Evolutionary conservation across 148 eudicot species (phyloP).

Genomic region (Mesembryanthemum crystallinum): DNA sequence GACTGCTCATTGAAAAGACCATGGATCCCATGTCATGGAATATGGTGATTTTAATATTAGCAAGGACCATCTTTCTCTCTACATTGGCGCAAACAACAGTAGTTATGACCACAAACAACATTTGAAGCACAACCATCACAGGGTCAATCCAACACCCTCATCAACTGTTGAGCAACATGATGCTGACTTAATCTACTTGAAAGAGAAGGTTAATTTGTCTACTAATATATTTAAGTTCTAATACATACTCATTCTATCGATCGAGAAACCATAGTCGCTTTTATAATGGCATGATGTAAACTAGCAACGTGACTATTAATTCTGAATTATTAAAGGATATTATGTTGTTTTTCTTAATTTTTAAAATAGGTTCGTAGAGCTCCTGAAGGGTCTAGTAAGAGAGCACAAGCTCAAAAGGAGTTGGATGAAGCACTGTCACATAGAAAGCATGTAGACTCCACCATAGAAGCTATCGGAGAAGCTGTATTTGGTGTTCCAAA

Average conservation of each 20-base stretch:
- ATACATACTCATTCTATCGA: too few species aligned
- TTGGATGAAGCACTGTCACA: conserved; percentile 26
- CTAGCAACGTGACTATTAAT: too few species aligned
- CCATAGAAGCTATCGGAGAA: conserved; percentile 28
- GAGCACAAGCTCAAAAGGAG: conserved; percentile 22
- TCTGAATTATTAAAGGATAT: too few species aligned
- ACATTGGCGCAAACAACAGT: conserved; percentile 14
- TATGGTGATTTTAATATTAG: conserved; percentile 21
- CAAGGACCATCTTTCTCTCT: conserved; percentile 18
- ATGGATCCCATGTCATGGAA: conserved; percentile 28
- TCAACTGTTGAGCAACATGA: conserved; percentile 31
- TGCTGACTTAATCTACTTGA: conserved; percentile 29
- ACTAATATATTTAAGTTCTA: too few species aligned
- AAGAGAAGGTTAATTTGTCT: conserved; percentile 21
- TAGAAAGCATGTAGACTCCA: conserved; percentile 29
- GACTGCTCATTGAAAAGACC: too few species aligned
- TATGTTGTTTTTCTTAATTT: background rate
- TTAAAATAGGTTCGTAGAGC: conserved; percentile 25
- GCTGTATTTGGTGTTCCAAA: conserved; percentile 26
- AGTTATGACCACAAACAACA: too few species aligned
- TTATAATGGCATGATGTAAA: too few species aligned
- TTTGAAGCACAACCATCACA: background rate
- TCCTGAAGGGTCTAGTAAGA: conserved; percentile 17
- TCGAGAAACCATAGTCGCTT: too few species aligned
- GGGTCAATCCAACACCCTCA: background rate